Evolutionary conservation across 108 stramenopile species (phyloP).

Genomic region (Nitzschia sp.): DNA sequence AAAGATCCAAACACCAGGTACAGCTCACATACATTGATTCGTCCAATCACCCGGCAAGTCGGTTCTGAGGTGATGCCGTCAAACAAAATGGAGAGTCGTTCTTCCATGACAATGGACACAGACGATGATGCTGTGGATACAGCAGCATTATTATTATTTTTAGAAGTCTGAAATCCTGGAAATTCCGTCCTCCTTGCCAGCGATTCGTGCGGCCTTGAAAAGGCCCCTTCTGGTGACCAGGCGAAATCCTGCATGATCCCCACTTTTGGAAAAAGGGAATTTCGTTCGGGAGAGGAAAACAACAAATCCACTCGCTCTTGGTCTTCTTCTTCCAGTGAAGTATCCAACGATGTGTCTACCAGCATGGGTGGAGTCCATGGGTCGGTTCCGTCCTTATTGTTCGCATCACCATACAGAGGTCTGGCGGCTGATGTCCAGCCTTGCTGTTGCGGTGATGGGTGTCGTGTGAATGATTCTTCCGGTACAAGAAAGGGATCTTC

Average conservation of each 20-base stretch:
- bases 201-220: too few relatives aligned
- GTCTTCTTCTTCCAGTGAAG: neutral
- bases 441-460: too few relatives aligned
- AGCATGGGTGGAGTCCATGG: neutral
- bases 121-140: neutral
- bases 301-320: neutral
- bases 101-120: slow-evolving; percentile 29
- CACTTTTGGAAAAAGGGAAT: neutral
- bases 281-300: neutral
- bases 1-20: neutral
- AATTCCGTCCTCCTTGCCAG: too few relatives aligned
- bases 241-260: too few relatives aligned
- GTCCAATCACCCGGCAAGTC: slow-evolving; percentile 37
- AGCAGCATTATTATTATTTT: neutral
- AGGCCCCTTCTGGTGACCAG: too few relatives aligned
- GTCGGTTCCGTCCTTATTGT: neutral
- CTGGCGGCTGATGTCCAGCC: too few relatives aligned
- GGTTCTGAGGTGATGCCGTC: slow-evolving; percentile 31
- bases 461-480: too few relatives aligned
- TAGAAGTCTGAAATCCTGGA: too few relatives aligned
- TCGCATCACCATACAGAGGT: too few relatives aligned
- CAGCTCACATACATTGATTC: slow-evolving; percentile 40
- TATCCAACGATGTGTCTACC: neutral
- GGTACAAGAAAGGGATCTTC: neutral
- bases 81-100: slow-evolving; percentile 46